Evolutionary conservation across 2,329 filamentous ascomycete species (phyloP).

Genomic region (Exophiala bonariae): DNA sequence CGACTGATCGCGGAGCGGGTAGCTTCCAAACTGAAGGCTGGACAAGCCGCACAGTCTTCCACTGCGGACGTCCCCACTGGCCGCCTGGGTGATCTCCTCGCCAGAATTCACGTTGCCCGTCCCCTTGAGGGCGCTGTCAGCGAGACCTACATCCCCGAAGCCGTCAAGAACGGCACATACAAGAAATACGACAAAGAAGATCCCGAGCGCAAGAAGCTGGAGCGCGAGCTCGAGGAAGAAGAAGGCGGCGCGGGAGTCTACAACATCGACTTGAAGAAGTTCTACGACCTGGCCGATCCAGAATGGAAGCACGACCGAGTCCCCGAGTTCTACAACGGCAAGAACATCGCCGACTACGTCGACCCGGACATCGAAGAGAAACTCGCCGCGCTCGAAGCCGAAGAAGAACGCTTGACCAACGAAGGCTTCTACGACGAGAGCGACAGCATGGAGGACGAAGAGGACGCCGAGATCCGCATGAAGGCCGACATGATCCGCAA

Average conservation of each 20-base stretch:
- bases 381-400: slow-evolving; percentile 86
- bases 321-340: slow-evolving; percentile 89
- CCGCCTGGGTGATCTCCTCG: slow-evolving; percentile 84
- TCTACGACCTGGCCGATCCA: slow-evolving; percentile 81
- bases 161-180: slow-evolving; percentile 61
- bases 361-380: slow-evolving; percentile 96
- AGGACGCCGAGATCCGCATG: slow-evolving; percentile 81
- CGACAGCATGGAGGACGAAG: slow-evolving; percentile 77
- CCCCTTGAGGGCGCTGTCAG: slow-evolving; percentile 77
- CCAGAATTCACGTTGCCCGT: slow-evolving; percentile 94
- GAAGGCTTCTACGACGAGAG: slow-evolving; percentile 94
- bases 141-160: slow-evolving; percentile 87
- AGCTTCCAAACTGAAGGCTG: slow-evolving; percentile 88
- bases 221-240: slow-evolving; percentile 85
- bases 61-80: slow-evolving; percentile 73
- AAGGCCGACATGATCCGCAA: slow-evolving; percentile 96
- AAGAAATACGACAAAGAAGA: slow-evolving; percentile 91
- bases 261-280: slow-evolving; percentile 86
- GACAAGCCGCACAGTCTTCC: slow-evolving; percentile 80
- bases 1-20: slow-evolving; percentile 89
- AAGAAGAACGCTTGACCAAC: slow-evolving; percentile 87
- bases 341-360: slow-evolving; percentile 96
- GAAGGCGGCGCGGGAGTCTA: slow-evolving; percentile 94
- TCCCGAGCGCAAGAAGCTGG: slow-evolving; percentile 75
- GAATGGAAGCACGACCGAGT: slow-evolving; percentile 98